Percentiles rank a stretch among this genome's conserved stretches.
Evolutionary conservation across 768 basidiomycete genomes (phyloP).

Genomic region (Leccinum olivaceopallidum): DNA sequence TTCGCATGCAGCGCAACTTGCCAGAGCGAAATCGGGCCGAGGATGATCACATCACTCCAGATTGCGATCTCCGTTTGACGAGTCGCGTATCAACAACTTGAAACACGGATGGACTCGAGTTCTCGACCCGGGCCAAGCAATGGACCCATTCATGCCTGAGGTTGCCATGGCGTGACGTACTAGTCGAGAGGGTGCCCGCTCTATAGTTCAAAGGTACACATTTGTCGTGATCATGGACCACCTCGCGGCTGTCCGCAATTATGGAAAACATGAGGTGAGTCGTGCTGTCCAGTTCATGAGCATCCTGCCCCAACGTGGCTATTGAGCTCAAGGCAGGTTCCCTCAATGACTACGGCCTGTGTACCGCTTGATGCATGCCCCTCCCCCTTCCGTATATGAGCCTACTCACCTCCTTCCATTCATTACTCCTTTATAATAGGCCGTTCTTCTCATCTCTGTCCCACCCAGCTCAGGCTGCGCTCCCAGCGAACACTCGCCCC

Average conservation of each 20-base stretch:
- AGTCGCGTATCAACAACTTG: conserved; percentile 15
- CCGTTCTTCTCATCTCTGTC: conserved; percentile 29
- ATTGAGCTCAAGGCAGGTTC: conserved; percentile 35
- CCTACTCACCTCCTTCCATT: conserved; percentile 25
- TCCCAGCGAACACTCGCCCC: conserved; percentile 19
- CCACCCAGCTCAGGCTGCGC: conserved; percentile 23
- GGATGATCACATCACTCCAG: conserved; percentile 8
- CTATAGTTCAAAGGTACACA: conserved; percentile 25
- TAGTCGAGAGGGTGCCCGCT: conserved; percentile 22
- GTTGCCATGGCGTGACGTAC: conserved; percentile 30
- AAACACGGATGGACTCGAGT: conserved; percentile 6
- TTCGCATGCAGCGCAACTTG: conserved; percentile 8
- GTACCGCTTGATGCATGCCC: conserved; percentile 34
- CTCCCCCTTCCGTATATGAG: conserved; percentile 33
- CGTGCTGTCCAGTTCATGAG: conserved; percentile 34
- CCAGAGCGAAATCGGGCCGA: conserved; percentile 1
- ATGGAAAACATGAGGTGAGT: conserved; percentile 41
- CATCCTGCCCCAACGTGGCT: conserved; percentile 36
- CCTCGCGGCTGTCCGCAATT: conserved; percentile 34
- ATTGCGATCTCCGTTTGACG: conserved; percentile 8
- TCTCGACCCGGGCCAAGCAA: conserved; percentile 3
- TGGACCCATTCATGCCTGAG: conserved; percentile 10
- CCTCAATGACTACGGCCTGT: conserved; percentile 33
- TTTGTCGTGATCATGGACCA: conserved; percentile 36
- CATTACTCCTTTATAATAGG: conserved; percentile 31